These are phyloP conservation scores for Phytophthora pinifolia DNA, from an alignment of 352 stramenopile genomes.

Conservation along the genomic window DNA sequence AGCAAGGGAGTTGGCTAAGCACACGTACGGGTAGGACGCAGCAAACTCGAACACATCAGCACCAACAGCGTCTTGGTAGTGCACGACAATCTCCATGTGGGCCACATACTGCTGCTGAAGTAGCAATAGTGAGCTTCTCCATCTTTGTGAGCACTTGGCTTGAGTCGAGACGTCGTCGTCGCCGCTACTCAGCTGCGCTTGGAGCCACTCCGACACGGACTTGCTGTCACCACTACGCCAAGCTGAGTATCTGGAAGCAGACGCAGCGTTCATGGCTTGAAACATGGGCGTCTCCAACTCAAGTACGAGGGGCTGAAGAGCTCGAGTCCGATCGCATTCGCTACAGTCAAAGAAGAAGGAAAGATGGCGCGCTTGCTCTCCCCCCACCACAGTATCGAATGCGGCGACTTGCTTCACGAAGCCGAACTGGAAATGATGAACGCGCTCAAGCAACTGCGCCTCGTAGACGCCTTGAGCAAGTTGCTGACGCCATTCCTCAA, in stretches of 20 bases:
- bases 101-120: conserved; percentile 34
- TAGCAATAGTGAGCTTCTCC: conserved; percentile 19
- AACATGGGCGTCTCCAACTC: conserved; percentile 19
- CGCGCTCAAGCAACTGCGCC: conserved; percentile 36
- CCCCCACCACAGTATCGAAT: conserved; percentile 20
- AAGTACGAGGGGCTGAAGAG: conserved; percentile 21
- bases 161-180: conserved; percentile 3
- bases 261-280: background rate
- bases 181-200: conserved; percentile 18
- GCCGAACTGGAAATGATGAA: conserved; percentile 44
- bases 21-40: conserved; percentile 43
- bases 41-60: conserved; percentile 54
- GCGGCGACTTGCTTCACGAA: conserved; percentile 32
- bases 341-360: conserved; percentile 35
- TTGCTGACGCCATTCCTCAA: conserved; percentile 42
- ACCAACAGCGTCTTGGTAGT: conserved; percentile 41
- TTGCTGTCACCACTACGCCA: conserved; percentile 20
- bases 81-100: conserved; percentile 26
- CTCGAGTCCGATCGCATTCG: conserved; percentile 5
- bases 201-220: conserved; percentile 38
- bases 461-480: conserved; percentile 45
- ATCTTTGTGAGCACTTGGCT: conserved; percentile 3
- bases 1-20: conserved; percentile 17
- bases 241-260: background rate
- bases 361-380: conserved; percentile 23